Percentiles rank a stretch among this genome's conserved stretches.
phyloP scores from a whole-genome alignment of 805 yeast genomes.

The Starmerella floricola region DNA sequence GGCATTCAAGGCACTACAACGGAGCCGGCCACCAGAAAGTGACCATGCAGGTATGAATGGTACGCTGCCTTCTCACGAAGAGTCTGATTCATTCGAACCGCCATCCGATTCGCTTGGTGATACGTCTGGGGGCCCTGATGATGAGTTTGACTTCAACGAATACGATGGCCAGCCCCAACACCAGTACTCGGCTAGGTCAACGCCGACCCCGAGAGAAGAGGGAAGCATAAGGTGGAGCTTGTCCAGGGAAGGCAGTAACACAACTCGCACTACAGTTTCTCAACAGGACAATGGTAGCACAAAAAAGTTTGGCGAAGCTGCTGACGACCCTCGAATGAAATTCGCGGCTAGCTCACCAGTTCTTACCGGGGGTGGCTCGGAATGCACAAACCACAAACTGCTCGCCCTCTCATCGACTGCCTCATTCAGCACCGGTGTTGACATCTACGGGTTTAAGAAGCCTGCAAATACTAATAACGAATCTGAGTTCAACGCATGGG shows the following conservation, averaged over 20 bases:
- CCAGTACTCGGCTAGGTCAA: not conserved
- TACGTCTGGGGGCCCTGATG: not conserved
- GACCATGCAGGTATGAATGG: not conserved
- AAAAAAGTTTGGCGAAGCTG: not conserved
- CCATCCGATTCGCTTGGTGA: conserved; percentile 2
- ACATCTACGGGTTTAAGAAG: conserved; percentile 81
- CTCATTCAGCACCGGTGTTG: conserved; percentile 29
- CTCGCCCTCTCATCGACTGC: conserved; percentile 13
- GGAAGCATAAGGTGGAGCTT: not conserved
- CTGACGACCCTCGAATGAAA: not conserved
- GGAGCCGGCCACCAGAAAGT: conserved; percentile 5
- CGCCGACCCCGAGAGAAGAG: not conserved
- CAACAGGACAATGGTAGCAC: not conserved
- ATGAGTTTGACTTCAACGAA: conserved; percentile 8
- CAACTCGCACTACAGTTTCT: not conserved
- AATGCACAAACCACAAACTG: not conserved
- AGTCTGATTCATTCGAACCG: not conserved
- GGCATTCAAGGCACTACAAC: conserved; percentile 23
- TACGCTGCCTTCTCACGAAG: not conserved
- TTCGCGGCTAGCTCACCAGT: conserved; percentile 1
- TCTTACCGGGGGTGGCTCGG: not conserved
- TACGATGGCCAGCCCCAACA: not conserved
- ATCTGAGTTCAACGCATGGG: conserved; percentile 63
- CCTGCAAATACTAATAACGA: conserved; percentile 41
- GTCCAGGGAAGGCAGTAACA: not conserved